A percentile compares a stretch with the other conserved stretches of the same genome.
Conservation (phyloP, 371 early-diverging fungal species). For the Mortierella sp. region DNA sequence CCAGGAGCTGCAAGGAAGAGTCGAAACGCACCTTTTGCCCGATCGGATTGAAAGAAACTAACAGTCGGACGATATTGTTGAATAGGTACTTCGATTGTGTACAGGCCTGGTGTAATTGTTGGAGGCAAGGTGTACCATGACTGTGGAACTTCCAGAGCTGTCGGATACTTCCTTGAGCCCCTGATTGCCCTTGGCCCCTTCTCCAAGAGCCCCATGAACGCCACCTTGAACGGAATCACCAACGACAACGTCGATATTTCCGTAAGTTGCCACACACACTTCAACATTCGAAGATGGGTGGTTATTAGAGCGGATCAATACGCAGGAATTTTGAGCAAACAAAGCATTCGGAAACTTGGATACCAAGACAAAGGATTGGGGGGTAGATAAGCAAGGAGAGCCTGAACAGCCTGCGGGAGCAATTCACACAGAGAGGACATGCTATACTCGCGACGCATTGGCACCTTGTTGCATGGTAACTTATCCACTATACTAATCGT, state of each 20-base stretch:
- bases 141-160: constrained; percentile 80
- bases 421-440: background rate
- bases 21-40: background rate
- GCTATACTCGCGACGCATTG: no score
- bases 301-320: background rate
- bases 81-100: constrained; percentile 85
- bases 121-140: constrained; percentile 92
- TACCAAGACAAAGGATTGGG: background rate
- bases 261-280: constrained; percentile 55
- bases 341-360: background rate
- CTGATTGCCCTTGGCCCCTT: constrained; percentile 95
- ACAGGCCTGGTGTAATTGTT: constrained; percentile 90
- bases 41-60: background rate
- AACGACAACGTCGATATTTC: constrained; percentile 90
- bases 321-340: background rate
- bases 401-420: background rate
- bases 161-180: constrained; percentile 95
- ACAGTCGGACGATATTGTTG: background rate
- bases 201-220: constrained; percentile 83
- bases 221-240: constrained; percentile 92
- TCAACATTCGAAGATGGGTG: background rate
- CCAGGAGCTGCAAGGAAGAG: no score
- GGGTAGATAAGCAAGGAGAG: background rate
- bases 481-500: background rate
- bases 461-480: background rate